Percentiles rank a stretch among this genome's conserved stretches.
phyloP scores from a whole-genome alignment of 495 filamentous ascomycete genomes.

The Aspergillus saccharolyticus region DNA sequence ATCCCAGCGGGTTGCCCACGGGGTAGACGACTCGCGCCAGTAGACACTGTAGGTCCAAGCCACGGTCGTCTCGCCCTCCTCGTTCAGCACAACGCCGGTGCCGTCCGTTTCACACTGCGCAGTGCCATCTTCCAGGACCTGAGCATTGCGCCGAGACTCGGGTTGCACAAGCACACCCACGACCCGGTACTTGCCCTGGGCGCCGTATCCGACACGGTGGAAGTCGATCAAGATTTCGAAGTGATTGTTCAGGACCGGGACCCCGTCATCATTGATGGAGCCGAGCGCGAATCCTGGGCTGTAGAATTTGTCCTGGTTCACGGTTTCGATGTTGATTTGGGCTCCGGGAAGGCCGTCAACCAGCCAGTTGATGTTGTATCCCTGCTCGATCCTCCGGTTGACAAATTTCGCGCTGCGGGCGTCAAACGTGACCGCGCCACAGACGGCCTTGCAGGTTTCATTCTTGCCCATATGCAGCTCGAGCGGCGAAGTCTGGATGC shows the following conservation, averaged over 20 bases:
- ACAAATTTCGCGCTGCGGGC: constrained; percentile 68
- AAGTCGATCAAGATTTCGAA: constrained; percentile 93
- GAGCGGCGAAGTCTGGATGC: constrained; percentile 88
- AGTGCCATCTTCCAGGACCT: constrained; percentile 46
- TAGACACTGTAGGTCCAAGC: constrained; percentile 87
- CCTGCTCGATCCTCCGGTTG: constrained; percentile 72
- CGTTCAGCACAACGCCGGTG: constrained; percentile 54
- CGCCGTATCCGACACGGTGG: constrained; percentile 59
- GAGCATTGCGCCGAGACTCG: constrained; percentile 59
- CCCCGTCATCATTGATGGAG: constrained; percentile 48
- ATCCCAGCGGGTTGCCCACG: constrained; percentile 96
- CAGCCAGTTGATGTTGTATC: constrained; percentile 90
- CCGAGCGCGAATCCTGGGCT: constrained; percentile 86
- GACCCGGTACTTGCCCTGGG: constrained; percentile 67
- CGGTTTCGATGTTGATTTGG: constrained; percentile 65
- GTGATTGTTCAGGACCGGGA: constrained; percentile 77
- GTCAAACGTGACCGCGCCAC: constrained; percentile 60
- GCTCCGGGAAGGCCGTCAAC: constrained; percentile 91
- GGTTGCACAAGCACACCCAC: constrained; percentile 89
- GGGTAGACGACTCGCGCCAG: constrained; percentile 73
- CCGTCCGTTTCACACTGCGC: constrained; percentile 56
- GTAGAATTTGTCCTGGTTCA: constrained; percentile 71
- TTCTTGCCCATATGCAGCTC: constrained; percentile 79
- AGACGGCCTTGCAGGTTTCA: constrained; percentile 79
- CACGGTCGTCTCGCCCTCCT: constrained; percentile 63